These are phyloP conservation scores for Gossypioides kirkii DNA, from an alignment of 345 rosid genomes.

Conservation along the genomic window DNA sequence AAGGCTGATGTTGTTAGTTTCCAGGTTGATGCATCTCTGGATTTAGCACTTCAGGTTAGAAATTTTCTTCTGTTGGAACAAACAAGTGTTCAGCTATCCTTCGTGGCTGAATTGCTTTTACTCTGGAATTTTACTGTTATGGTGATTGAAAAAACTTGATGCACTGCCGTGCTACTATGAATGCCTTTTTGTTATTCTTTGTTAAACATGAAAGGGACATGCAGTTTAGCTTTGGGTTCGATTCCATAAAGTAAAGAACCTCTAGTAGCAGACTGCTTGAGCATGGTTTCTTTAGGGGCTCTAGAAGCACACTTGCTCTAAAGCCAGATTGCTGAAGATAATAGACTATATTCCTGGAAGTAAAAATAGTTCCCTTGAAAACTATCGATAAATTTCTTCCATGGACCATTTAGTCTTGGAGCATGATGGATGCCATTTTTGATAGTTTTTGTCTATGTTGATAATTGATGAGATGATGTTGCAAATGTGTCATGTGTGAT, in stretches of 20 bases:
- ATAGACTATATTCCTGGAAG: background rate
- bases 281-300: background rate
- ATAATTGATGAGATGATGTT: background rate
- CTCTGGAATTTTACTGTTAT: background rate
- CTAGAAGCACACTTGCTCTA: background rate
- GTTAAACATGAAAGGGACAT: background rate
- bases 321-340: constrained; percentile 1
- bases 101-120: constrained; percentile 3
- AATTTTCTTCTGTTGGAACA: background rate
- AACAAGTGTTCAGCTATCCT: background rate
- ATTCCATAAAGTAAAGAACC: background rate
- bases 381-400: background rate
- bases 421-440: background rate
- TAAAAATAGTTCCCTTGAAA: background rate
- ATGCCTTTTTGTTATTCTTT: background rate
- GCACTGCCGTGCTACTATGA: background rate
- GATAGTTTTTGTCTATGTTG: constrained; percentile 3
- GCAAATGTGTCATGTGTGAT: background rate
- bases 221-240: background rate
- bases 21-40: constrained; percentile 86
- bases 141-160: background rate
- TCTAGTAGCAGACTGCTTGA: background rate
- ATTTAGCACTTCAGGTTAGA: constrained; percentile 80
- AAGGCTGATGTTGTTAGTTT: constrained; percentile 59
- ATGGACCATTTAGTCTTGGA: background rate